These are phyloP conservation scores for Centella asiatica DNA, from an alignment of 129 eudicot genomes.

Conservation along the genomic window DNA sequence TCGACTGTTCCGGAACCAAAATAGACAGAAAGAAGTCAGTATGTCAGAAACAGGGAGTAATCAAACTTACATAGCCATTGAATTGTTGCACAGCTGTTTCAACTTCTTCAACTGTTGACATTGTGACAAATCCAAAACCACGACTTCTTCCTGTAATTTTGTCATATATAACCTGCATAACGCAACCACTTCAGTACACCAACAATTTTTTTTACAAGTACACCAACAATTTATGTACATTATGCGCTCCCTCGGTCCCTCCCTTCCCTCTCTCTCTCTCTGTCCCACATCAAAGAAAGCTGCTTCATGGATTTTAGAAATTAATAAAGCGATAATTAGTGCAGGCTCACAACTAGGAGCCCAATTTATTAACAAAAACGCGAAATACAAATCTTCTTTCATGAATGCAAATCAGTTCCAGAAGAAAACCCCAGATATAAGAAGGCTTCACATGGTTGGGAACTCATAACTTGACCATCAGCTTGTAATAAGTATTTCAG, in stretches of 20 bases:
- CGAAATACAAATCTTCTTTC: no score
- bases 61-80: constrained; percentile 65
- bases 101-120: constrained; percentile 64
- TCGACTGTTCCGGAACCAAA: neutral
- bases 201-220: neutral
- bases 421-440: neutral
- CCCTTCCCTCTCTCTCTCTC: no score
- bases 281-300: no score
- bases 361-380: no score
- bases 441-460: neutral
- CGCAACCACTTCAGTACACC: neutral
- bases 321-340: no score
- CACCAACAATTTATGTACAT: neutral
- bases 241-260: no score
- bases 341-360: no score
- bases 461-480: no score
- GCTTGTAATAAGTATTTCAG: no score
- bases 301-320: no score
- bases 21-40: neutral
- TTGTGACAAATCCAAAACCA: constrained; percentile 82
- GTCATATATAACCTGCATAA: constrained; percentile 71
- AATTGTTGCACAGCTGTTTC: constrained; percentile 56
- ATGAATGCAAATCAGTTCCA: neutral
- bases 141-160: constrained; percentile 69
- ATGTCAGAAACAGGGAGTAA: neutral